Conservation (phyloP, 179 eudicot species). For the Camellia oleifera region DNA sequence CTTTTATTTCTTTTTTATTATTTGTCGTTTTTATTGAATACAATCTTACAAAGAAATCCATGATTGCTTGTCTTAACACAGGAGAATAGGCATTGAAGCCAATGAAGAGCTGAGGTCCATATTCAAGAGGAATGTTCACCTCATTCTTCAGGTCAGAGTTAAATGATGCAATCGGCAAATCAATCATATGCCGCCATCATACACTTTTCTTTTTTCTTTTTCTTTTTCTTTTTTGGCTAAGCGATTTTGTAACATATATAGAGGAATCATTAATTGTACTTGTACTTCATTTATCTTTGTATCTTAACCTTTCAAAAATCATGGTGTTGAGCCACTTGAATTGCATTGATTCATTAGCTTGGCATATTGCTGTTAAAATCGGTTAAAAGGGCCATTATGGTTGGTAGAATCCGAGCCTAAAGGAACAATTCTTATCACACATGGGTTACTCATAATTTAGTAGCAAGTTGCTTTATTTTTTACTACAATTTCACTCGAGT, state of each 20-base stretch:
- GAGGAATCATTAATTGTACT: background rate
- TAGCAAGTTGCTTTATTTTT: too few species aligned
- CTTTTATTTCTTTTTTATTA: too few species aligned
- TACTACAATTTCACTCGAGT: too few species aligned
- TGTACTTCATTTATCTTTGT: background rate
- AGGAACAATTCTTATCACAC: too few species aligned
- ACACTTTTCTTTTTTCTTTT: background rate
- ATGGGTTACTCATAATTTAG: too few species aligned
- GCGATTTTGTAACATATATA: background rate
- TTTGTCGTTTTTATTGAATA: background rate
- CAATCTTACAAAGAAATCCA: background rate
- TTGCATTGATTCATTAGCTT: background rate
- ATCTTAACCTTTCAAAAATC: too few species aligned
- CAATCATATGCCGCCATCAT: background rate
- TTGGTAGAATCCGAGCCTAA: too few species aligned
- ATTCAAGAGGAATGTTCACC: conserved; percentile 85
- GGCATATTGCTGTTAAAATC: background rate
- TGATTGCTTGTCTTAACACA: conserved; percentile 10
- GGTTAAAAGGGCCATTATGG: background rate
- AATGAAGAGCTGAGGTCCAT: conserved; percentile 39
- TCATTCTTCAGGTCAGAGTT: conserved; percentile 71
- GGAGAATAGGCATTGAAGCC: conserved; percentile 30
- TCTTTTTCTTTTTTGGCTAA: too few species aligned
- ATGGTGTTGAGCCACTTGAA: background rate
- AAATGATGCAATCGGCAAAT: conserved; percentile 24